phyloP scores from a whole-genome alignment of 208 protist species.

The Strigomonas galati region DNA sequence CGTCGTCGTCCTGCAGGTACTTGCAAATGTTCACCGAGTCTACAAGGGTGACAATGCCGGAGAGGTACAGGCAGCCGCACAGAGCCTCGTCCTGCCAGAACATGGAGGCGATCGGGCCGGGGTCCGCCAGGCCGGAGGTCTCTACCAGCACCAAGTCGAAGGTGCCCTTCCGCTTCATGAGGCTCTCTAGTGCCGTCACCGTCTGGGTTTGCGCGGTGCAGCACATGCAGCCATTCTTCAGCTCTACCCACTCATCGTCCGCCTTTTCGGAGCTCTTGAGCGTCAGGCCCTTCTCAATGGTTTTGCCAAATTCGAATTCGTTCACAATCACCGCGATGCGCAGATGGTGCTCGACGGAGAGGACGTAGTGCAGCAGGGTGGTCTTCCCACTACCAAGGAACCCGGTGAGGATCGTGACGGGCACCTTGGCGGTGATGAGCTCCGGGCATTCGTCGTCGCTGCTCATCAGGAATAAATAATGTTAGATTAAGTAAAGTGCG shows the following conservation, averaged over 20 bases:
- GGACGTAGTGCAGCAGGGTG: slow-evolving; percentile 91
- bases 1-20: slow-evolving; percentile 68
- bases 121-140: slow-evolving; percentile 91
- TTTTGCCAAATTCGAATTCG: slow-evolving; percentile 91
- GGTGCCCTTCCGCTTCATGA: slow-evolving; percentile 80
- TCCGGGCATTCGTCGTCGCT: slow-evolving; percentile 79
- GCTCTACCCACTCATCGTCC: slow-evolving; percentile 95
- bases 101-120: slow-evolving; percentile 88
- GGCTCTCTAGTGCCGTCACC: slow-evolving; percentile 76
- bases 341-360: slow-evolving; percentile 82
- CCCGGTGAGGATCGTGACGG: slow-evolving; percentile 92
- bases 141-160: slow-evolving; percentile 92
- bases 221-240: slow-evolving; percentile 95
- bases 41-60: slow-evolving; percentile 87
- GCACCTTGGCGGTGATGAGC: slow-evolving; percentile 73
- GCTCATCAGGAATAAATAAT: neutral
- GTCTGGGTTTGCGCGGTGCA: slow-evolving; percentile 92
- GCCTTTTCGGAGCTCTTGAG: slow-evolving; percentile 88
- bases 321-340: slow-evolving; percentile 95
- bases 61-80: slow-evolving; percentile 76
- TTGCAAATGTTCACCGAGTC: slow-evolving; percentile 84
- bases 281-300: slow-evolving; percentile 89
- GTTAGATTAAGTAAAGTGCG: neutral
- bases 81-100: slow-evolving; percentile 94
- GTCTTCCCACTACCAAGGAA: slow-evolving; percentile 95